Conservation (phyloP, 2,329 filamentous ascomycete species). For the Claviceps sp. region DNA sequence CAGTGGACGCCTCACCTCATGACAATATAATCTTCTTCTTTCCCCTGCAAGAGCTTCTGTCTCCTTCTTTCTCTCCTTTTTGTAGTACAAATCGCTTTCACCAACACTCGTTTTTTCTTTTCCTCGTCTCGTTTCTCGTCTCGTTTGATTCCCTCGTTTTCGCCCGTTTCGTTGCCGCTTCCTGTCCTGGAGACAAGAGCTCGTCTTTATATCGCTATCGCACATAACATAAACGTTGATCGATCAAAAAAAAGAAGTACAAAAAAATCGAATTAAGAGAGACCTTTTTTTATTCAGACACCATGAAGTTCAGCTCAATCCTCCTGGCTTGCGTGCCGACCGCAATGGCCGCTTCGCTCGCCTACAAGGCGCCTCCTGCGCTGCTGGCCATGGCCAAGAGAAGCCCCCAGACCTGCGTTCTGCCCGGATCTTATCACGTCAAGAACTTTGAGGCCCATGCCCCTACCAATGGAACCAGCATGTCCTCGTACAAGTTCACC, state of each 20-base stretch:
- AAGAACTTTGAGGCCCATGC: conserved; percentile 22
- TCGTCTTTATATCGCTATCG: no score
- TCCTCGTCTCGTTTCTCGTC: not conserved
- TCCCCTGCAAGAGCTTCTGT: not conserved
- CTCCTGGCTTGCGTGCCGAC: conserved; percentile 8
- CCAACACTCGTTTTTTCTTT: not conserved
- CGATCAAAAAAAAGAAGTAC: not conserved
- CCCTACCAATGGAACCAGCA: conserved; percentile 19
- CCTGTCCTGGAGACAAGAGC: conserved; percentile 2
- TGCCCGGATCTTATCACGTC: conserved; percentile 27
- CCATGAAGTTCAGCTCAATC: conserved; percentile 6
- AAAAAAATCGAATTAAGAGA: not conserved
- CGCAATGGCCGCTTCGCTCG: conserved; percentile 10
- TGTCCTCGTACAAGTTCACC: conserved; percentile 24
- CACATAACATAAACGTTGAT: not conserved
- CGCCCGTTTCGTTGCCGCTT: not conserved
- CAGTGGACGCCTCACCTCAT: not conserved
- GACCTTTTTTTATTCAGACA: not conserved
- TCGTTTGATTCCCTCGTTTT: not conserved
- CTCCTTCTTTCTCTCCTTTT: not conserved
- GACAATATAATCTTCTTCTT: not conserved
- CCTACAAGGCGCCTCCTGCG: conserved; percentile 15
- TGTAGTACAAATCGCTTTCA: not conserved
- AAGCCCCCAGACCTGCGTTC: conserved; percentile 17
- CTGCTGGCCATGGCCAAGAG: conserved; percentile 14